Percentiles rank a stretch among this genome's conserved stretches.
phyloP scores from a whole-genome alignment of 192 early-diverging fungal species.

The Coemansia interrupta region DNA sequence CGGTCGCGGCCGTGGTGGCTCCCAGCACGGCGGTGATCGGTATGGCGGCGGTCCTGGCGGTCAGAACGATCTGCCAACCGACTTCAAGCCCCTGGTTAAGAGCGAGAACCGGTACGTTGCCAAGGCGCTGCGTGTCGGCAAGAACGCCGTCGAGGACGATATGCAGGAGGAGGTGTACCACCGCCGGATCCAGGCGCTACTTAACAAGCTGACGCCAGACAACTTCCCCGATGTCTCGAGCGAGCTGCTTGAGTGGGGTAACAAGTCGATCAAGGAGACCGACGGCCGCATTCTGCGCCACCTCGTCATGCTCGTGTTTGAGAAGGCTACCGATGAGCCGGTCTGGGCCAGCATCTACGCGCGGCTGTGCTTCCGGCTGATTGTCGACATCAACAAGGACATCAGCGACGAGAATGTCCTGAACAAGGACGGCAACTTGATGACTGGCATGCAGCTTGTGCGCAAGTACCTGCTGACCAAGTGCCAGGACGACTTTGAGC shows the following conservation, averaged over 20 bases:
- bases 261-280: slow-evolving; percentile 62
- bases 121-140: slow-evolving; percentile 26
- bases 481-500: slow-evolving; percentile 95
- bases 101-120: slow-evolving; percentile 78
- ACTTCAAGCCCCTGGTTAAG: slow-evolving; percentile 75
- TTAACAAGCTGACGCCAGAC: slow-evolving; percentile 97
- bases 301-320: slow-evolving; percentile 84
- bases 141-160: slow-evolving; percentile 51
- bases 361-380: slow-evolving; percentile 75
- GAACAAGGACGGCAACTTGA: slow-evolving; percentile 55
- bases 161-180: slow-evolving; percentile 60
- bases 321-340: slow-evolving; percentile 95
- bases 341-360: slow-evolving; percentile 89
- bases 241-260: slow-evolving; percentile 77
- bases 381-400: slow-evolving; percentile 60
- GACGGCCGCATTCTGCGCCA: slow-evolving; percentile 72
- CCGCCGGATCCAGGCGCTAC: slow-evolving; percentile 79
- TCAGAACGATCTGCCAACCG: slow-evolving; percentile 49
- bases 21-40: slow-evolving; percentile 37
- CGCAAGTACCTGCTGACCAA: slow-evolving; percentile 87
- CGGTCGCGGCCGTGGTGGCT: slow-evolving; percentile 58
- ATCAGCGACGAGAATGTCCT: slow-evolving; percentile 60
- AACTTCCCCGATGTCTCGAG: slow-evolving; percentile 84
- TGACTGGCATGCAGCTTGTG: slow-evolving; percentile 69
- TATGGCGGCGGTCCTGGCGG: slow-evolving; percentile 3